These are phyloP conservation scores for Corynespora cassiicola DNA, from an alignment of 2,329 filamentous ascomycete genomes.

Conservation along the genomic window DNA sequence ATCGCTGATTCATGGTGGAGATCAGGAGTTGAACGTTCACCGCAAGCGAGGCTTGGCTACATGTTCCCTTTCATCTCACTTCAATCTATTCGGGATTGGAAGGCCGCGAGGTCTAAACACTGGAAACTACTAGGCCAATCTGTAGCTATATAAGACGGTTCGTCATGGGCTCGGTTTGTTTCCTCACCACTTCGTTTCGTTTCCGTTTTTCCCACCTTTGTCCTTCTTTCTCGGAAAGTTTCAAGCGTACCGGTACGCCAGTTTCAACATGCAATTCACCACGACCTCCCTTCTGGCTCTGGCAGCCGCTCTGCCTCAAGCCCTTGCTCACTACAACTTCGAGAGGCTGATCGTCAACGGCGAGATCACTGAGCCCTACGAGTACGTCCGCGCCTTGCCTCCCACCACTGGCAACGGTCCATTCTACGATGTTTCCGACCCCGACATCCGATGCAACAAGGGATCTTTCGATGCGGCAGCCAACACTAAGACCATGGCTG, in stretches of 20 bases:
- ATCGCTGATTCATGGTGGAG: too few relatives aligned
- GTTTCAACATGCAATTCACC: slow-evolving; percentile 1
- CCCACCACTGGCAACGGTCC: slow-evolving; percentile 22
- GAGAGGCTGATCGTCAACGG: slow-evolving; percentile 5
- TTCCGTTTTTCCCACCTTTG: too few relatives aligned
- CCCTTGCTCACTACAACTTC: slow-evolving; percentile 5
- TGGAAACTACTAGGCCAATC: too few relatives aligned
- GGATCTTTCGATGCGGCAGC: slow-evolving; percentile 4
- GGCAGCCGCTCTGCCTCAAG: slow-evolving; percentile 5
- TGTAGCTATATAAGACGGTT: too few relatives aligned
- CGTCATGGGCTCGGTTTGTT: too few relatives aligned
- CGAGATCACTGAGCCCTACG: slow-evolving; percentile 2
- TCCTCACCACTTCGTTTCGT: too few relatives aligned
- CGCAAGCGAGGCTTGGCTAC: too few relatives aligned
- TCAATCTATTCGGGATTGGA: too few relatives aligned
- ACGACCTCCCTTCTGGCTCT: slow-evolving; percentile 4
- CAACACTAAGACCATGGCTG: slow-evolving; percentile 2
- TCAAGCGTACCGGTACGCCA: slow-evolving; percentile 4
- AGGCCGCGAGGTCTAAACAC: too few relatives aligned
- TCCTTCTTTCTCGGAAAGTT: too few relatives aligned
- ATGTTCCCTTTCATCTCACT: too few relatives aligned
- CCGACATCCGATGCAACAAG: slow-evolving; percentile 19
- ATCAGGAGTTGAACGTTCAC: too few relatives aligned
- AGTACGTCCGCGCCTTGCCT: slow-evolving; percentile 23
- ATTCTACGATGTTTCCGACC: slow-evolving; percentile 14